Percentiles rank a stretch among this genome's conserved stretches.
Evolutionary conservation across 208 protist species (phyloP).

Genomic region (Trypanosoma platydactyli): DNA sequence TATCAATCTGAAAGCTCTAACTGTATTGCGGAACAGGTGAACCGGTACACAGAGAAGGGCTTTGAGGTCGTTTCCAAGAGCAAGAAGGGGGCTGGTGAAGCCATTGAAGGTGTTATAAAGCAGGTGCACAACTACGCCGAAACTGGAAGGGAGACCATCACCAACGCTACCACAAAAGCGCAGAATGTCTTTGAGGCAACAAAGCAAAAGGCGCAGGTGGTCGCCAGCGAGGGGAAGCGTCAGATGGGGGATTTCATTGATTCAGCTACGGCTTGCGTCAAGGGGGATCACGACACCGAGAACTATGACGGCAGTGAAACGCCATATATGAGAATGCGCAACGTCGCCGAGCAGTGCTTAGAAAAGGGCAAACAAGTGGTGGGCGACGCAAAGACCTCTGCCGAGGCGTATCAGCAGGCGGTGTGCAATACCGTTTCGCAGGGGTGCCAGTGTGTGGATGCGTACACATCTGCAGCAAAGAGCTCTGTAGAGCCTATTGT

Average conservation of each 20-base stretch:
- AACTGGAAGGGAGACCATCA: slow-evolving; percentile 5
- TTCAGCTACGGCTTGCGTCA: slow-evolving; percentile 1
- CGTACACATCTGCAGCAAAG: slow-evolving; percentile 7
- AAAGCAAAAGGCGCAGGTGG: slow-evolving; percentile 29
- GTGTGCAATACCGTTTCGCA: slow-evolving; percentile 23
- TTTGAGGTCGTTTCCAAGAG: neutral
- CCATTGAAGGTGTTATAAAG: slow-evolving; percentile 4
- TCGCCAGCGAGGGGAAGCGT: slow-evolving; percentile 31
- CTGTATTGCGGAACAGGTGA: neutral
- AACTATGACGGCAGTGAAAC: neutral
- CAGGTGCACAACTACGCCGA: slow-evolving; percentile 15
- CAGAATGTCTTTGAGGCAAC: slow-evolving; percentile 26
- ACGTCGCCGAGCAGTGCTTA: slow-evolving; percentile 5
- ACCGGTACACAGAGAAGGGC: slow-evolving; percentile 6
- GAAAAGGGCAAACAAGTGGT: slow-evolving; percentile 7
- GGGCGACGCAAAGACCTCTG: slow-evolving; percentile 8
- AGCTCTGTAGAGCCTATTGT: slow-evolving; percentile 18
- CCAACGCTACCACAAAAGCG: slow-evolving; percentile 4
- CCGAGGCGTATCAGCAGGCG: slow-evolving; percentile 40
- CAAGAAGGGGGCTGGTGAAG: neutral
- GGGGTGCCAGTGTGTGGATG: neutral
- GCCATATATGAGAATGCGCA: neutral
- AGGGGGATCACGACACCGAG: neutral
- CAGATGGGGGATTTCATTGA: slow-evolving; percentile 10
- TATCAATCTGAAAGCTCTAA: neutral